phyloP scores from a whole-genome alignment of 768 basidiomycete species.

The Pholiota microspora region DNA sequence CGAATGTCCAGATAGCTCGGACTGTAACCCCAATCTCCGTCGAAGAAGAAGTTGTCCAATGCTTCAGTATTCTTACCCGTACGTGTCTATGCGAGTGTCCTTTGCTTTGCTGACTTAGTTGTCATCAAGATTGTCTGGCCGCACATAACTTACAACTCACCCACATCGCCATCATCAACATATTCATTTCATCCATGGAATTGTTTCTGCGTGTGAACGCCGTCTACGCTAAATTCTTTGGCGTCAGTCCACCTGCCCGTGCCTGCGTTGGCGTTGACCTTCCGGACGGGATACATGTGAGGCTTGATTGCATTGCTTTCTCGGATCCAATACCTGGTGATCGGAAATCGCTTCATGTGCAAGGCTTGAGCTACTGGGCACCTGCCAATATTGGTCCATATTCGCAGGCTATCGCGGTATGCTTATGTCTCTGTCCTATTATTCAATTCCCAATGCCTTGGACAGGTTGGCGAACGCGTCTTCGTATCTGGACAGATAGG shows the following conservation, averaged over 20 bases:
- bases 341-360: constrained; percentile 86
- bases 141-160: constrained; percentile 48
- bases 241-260: constrained; percentile 87
- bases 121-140: constrained; percentile 48
- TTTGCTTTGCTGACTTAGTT: background rate
- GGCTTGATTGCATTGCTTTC: constrained; percentile 84
- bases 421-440: constrained; percentile 20
- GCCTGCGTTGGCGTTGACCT: constrained; percentile 90
- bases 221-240: constrained; percentile 81
- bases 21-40: constrained; percentile 36
- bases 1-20: constrained; percentile 45
- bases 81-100: constrained; percentile 10
- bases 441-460: background rate
- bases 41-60: constrained; percentile 69
- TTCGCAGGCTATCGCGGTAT: constrained; percentile 85
- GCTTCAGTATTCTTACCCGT: constrained; percentile 71
- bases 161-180: constrained; percentile 73
- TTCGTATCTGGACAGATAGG: constrained; percentile 97
- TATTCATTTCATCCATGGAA: constrained; percentile 81
- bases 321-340: constrained; percentile 34
- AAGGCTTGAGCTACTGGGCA: constrained; percentile 97
- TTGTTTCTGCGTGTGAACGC: constrained; percentile 76
- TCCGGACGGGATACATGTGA: constrained; percentile 51
- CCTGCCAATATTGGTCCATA: constrained; percentile 99
- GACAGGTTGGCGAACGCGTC: constrained; percentile 69